These are phyloP conservation scores for Mrakia gelida DNA, from an alignment of 768 basidiomycete species.

Conservation along the genomic window DNA sequence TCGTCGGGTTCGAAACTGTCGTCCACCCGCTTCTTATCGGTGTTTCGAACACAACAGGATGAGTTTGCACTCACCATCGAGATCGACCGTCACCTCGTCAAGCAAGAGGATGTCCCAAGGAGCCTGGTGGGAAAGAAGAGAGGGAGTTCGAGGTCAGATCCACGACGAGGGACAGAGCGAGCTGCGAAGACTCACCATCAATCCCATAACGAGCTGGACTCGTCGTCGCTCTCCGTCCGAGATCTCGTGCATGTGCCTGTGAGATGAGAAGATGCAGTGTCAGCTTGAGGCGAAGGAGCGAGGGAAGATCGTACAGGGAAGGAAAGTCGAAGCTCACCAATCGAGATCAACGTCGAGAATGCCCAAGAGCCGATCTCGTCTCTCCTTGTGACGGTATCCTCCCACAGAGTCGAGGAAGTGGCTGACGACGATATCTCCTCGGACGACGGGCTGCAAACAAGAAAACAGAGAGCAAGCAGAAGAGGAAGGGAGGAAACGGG, in stretches of 20 bases:
- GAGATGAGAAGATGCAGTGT: not conserved
- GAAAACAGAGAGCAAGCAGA: no score
- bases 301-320: not conserved
- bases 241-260: slow-evolving; percentile 84
- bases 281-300: no score
- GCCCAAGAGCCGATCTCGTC: slow-evolving; percentile 77
- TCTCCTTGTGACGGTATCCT: slow-evolving; percentile 85
- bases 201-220: slow-evolving; percentile 90
- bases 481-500: not conserved
- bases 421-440: slow-evolving; percentile 86
- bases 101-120: slow-evolving; percentile 76
- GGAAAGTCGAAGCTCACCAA: slow-evolving; percentile 47
- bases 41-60: no score
- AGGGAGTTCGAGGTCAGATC: not conserved
- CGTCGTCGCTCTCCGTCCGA: slow-evolving; percentile 92
- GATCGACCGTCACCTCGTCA: slow-evolving; percentile 82
- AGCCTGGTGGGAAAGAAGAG: slow-evolving; percentile 31
- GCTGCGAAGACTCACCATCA: slow-evolving; percentile 57
- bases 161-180: not conserved
- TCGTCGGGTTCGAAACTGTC: no score
- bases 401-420: slow-evolving; percentile 95
- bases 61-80: slow-evolving; percentile 52
- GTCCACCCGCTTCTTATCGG: no score
- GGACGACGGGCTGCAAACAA: slow-evolving; percentile 75
- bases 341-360: slow-evolving; percentile 92